phyloP scores from a whole-genome alignment of 2,329 filamentous ascomycete genomes.

The Penicillium brevicompactum region DNA sequence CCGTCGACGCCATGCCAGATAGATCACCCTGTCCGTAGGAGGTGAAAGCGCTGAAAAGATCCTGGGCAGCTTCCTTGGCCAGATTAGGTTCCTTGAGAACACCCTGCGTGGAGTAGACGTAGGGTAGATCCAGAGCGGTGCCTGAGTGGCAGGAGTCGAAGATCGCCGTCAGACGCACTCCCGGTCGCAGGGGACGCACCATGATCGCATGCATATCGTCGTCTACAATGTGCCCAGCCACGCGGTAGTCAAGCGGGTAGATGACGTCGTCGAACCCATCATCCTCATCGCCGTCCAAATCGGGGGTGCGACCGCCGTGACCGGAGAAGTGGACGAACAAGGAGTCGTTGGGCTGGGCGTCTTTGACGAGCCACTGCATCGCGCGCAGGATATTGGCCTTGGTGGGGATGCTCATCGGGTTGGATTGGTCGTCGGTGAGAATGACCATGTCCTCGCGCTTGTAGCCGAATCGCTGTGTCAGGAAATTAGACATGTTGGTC shows the following conservation, averaged over 20 bases:
- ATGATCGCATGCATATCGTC: slow-evolving; percentile 77
- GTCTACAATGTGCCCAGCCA: slow-evolving; percentile 72
- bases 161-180: slow-evolving; percentile 75
- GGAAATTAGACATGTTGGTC: slow-evolving; percentile 89
- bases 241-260: slow-evolving; percentile 72
- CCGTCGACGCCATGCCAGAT: slow-evolving; percentile 73
- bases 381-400: slow-evolving; percentile 92
- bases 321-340: slow-evolving; percentile 97
- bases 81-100: slow-evolving; percentile 69
- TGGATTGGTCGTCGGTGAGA: slow-evolving; percentile 92
- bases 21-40: slow-evolving; percentile 83
- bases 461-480: slow-evolving; percentile 84
- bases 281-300: slow-evolving; percentile 74
- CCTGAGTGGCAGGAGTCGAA: slow-evolving; percentile 71
- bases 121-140: slow-evolving; percentile 67
- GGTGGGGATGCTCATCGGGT: slow-evolving; percentile 94
- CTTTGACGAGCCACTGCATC: slow-evolving; percentile 99
- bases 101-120: slow-evolving; percentile 67
- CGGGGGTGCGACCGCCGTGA: slow-evolving; percentile 74
- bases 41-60: slow-evolving; percentile 65
- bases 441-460: slow-evolving; percentile 96
- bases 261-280: slow-evolving; percentile 77
- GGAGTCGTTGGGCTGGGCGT: slow-evolving; percentile 87
- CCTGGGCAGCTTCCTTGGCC: slow-evolving; percentile 67
- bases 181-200: slow-evolving; percentile 76